Evolutionary conservation across 2,329 filamentous ascomycete genomes (phyloP).

Genomic region (Polytolypa hystricis): DNA sequence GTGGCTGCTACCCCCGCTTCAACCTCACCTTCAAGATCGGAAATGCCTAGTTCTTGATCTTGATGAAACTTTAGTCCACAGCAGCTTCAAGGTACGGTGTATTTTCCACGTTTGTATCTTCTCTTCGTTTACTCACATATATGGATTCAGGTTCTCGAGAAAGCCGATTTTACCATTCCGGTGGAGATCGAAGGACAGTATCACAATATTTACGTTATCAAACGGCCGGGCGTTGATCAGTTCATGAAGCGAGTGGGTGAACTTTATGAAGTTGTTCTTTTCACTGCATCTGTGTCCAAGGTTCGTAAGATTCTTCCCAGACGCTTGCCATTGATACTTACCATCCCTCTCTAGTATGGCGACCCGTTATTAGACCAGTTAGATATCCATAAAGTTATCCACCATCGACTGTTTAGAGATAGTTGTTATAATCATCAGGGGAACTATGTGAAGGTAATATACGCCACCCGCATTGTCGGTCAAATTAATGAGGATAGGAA

Average conservation of each 20-base stretch:
- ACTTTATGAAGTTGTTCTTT: slow-evolving; percentile 95
- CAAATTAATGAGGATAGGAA: no score
- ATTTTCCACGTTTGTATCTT: neutral
- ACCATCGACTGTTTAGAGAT: slow-evolving; percentile 91
- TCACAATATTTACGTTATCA: slow-evolving; percentile 99
- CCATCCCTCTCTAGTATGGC: slow-evolving; percentile 56
- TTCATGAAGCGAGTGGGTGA: slow-evolving; percentile 99
- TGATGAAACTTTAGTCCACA: slow-evolving; percentile 94
- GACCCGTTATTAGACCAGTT: slow-evolving; percentile 92
- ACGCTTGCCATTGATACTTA: slow-evolving; percentile 8
- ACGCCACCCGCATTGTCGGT: no score
- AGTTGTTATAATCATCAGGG: slow-evolving; percentile 99
- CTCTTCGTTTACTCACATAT: slow-evolving; percentile 10
- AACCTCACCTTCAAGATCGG: slow-evolving; percentile 67
- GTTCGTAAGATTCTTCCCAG: slow-evolving; percentile 37
- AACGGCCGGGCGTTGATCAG: slow-evolving; percentile 93
- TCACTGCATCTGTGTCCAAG: slow-evolving; percentile 97
- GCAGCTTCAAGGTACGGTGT: slow-evolving; percentile 80
- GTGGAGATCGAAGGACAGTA: slow-evolving; percentile 98
- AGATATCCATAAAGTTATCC: slow-evolving; percentile 93
- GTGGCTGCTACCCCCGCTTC: slow-evolving; percentile 70
- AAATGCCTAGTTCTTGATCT: slow-evolving; percentile 94
- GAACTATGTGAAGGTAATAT: slow-evolving; percentile 88
- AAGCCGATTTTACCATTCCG: slow-evolving; percentile 97
- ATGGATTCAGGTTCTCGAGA: slow-evolving; percentile 70